These are phyloP conservation scores for Berberis vulgaris DNA, from an alignment of 164 flowering plant species.

Conservation along the genomic window DNA sequence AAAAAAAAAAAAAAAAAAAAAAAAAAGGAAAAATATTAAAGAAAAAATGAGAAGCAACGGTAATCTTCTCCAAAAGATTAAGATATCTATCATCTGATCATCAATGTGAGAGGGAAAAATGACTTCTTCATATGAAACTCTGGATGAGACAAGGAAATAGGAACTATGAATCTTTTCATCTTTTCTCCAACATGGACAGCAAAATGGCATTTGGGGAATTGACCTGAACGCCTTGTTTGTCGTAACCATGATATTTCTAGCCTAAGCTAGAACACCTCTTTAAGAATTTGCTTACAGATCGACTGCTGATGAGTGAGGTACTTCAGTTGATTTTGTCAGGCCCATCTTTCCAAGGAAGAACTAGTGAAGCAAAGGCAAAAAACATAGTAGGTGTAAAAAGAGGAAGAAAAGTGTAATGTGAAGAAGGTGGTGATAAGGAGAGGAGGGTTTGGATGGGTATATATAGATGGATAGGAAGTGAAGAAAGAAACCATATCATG, in stretches of 20 bases:
- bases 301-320: slow-evolving; percentile 39
- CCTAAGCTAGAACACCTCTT: slow-evolving; percentile 71
- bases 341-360: slow-evolving; percentile 31
- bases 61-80: slow-evolving; percentile 9
- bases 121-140: slow-evolving; percentile 60
- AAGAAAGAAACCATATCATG: slow-evolving; percentile 27
- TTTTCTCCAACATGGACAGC: slow-evolving; percentile 67
- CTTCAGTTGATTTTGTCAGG: slow-evolving; percentile 35
- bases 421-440: slow-evolving; percentile 9
- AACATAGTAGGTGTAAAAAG: neutral
- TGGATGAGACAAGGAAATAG: slow-evolving; percentile 54
- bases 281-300: slow-evolving; percentile 51
- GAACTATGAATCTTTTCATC: slow-evolving; percentile 56
- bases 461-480: slow-evolving; percentile 18
- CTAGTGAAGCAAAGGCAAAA: neutral
- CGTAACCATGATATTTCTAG: slow-evolving; percentile 29
- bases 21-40: neutral
- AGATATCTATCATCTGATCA: slow-evolving; percentile 18
- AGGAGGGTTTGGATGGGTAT: slow-evolving; percentile 27
- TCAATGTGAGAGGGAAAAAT: slow-evolving; percentile 53
- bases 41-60: slow-evolving; percentile 15
- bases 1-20: slow-evolving; percentile 6
- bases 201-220: slow-evolving; percentile 79
- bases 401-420: neutral
- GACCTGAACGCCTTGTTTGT: slow-evolving; percentile 40